phyloP scores from a whole-genome alignment of 2,329 filamentous ascomycete species.

The Penicillium sp. region DNA sequence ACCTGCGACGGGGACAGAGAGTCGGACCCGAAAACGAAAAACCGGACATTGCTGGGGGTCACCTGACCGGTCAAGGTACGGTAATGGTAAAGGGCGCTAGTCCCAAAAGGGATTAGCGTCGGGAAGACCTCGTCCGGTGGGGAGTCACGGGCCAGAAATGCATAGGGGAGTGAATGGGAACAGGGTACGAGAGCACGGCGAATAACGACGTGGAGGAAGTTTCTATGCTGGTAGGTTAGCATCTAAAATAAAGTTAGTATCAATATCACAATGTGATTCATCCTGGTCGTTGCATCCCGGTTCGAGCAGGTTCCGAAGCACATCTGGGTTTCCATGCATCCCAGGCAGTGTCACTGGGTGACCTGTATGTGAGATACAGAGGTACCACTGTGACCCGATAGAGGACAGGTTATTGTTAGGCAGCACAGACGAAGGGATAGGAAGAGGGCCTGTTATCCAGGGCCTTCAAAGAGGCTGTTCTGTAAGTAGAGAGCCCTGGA shows the following conservation, averaged over 20 bases:
- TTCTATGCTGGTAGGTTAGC: constrained; percentile 3
- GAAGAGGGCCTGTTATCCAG: not conserved
- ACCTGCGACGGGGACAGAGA: not conserved
- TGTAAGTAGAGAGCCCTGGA: not conserved
- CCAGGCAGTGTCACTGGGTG: not conserved
- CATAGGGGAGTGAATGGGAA: constrained; percentile 2
- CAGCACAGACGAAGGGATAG: not conserved
- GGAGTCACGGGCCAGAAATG: constrained; percentile 11
- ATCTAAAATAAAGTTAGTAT: constrained; percentile 6
- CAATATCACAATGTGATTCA: not conserved
- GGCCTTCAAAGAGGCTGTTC: not conserved
- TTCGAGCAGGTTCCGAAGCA: constrained; percentile 7
- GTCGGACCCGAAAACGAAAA: constrained; percentile 15
- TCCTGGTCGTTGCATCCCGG: not conserved
- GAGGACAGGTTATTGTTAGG: constrained; percentile 1
- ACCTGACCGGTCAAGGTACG: not conserved
- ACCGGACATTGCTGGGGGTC: not conserved
- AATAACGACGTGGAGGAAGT: not conserved
- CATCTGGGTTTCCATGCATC: constrained; percentile 5
- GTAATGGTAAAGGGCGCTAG: constrained; percentile 6
- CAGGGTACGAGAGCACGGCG: not conserved
- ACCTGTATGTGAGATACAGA: constrained; percentile 3
- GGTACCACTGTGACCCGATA: constrained; percentile 5
- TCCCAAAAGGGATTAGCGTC: constrained; percentile 6
- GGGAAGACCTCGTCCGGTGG: constrained; percentile 16